Evolutionary conservation across 2,329 filamentous ascomycete genomes (phyloP), one percentile per base, ranked within the genome.

Genomic region (Monosporascus sp.): DNA sequence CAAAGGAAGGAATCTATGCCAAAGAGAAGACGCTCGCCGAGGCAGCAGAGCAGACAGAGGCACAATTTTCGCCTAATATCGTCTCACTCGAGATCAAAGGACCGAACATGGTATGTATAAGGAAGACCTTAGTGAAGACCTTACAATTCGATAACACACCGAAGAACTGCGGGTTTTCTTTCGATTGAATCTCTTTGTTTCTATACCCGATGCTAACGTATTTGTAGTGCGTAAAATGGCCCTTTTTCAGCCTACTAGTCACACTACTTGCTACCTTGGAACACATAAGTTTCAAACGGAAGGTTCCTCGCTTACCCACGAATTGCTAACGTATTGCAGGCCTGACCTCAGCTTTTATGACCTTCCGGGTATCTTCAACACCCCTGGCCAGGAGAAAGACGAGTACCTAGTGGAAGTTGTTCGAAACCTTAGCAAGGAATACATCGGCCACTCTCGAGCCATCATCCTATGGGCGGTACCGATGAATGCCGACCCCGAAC

Each of bases 331-430:
- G 31, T 35, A 5, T 35, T 35, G 31, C 11, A 35, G 31, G 0
- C 85, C 88, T 0, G 82, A 88, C 4, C 67, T 95, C 0, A 89
- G 86, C 0, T 94, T 95, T 61, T 91, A 88, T 57, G 90, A 96
- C 57, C 76, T 95, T 2, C 90, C 90, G 0, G 90, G 90, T 0
- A 82, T 94, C 0, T 91, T 95, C 54, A 82, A 83, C 15, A 84
- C 85, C 20, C 77, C 85, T 0, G 81, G 82, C 1, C 74, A 81
- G 3, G 77, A 77, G 2, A 73, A 78, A 3, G 83, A 90, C 14
- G 74, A 79, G 14, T 87, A 87, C 52, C 72, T 92, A 0, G 85
- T 90, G 14, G 73, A 77, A 0, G 81, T 92, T 0, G 86, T 95
- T 0, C 77, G 83, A 48, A 86, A 87, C 22, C 67, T 95, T 0